phyloP scores from a whole-genome alignment of 331 rosid species.

The Prunus yedoensis region DNA sequence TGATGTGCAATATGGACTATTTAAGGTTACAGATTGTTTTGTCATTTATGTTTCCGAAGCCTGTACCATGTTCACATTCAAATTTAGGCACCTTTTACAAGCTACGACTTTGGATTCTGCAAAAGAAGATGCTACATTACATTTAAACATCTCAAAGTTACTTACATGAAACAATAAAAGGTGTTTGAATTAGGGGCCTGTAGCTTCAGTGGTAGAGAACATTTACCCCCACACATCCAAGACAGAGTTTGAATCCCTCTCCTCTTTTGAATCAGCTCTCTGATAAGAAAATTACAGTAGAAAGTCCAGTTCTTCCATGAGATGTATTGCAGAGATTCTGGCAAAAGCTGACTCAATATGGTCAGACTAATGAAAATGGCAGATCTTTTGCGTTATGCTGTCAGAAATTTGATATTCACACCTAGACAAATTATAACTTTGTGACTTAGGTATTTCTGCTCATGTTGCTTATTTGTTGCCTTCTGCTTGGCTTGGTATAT shows the following conservation, averaged over 20 bases:
- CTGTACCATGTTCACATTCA: background rate
- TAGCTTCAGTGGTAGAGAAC: background rate
- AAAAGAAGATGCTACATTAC: background rate
- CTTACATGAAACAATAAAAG: background rate
- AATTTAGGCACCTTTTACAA: conserved; percentile 17
- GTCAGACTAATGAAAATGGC: background rate
- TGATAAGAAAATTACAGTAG: background rate
- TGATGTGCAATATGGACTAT: conserved; percentile 94
- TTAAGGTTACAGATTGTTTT: conserved; percentile 60
- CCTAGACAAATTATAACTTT: background rate
- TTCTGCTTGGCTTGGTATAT: conserved; percentile 29
- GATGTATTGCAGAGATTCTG: background rate
- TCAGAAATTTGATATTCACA: background rate
- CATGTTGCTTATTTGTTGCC: conserved; percentile 13
- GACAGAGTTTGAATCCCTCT: background rate
- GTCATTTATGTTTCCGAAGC: conserved; percentile 18
- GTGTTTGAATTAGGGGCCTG: background rate
- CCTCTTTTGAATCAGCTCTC: background rate
- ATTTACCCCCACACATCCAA: background rate
- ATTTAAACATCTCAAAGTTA: background rate
- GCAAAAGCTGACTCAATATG: background rate
- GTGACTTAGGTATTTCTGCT: conserved; percentile 2
- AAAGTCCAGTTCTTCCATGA: background rate
- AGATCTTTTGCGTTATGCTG: background rate
- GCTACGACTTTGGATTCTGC: conserved; percentile 4